Evolutionary conservation across 306 rosid species (phyloP), one percentile per base, ranked within the genome.

Genomic region (Trichosanthes truncata): DNA sequence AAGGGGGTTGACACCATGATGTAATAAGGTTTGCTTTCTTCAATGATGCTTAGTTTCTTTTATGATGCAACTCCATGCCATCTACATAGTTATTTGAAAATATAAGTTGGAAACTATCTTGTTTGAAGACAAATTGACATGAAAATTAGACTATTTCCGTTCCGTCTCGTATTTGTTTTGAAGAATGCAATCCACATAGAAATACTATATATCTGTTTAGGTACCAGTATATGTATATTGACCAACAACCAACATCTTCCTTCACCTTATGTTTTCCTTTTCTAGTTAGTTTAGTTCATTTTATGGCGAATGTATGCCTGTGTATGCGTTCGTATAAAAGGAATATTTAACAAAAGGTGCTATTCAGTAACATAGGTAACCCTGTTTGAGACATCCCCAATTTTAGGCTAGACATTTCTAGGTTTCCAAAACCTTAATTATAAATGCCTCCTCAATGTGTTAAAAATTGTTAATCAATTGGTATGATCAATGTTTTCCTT

Each of bases 11-110:
- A 57, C 66, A 12, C 21, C 40, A n/a, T 77, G 49, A 38, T 77
- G 80, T 59, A 56, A 41, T 57, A 77, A 53, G 80, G 80, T 55
- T 38, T 77, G 62, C 40, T 25, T 46, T 77, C 55, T 77, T 36
- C 12, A 1, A 20, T 35, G 68, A 33, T 55, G 9, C 51, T 51
- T 51, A 31, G 62, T 76, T 56, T 77, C 69, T 75, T 53, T 74
- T 2, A 74, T 29, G 9, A 48, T 79, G 56, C 55, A 43, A 71
- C 76, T 21, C 11, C 35, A 46, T 74, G 38, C 18, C 25, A 74
- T 29, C 43, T 26, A 17, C 25, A 2, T 29, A 0, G 55, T 45
- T 48, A 25, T 48, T 72, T 72, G 56, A 45, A 71, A 41, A 25
- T 18, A 23, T 25, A 1, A 45, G 77, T 20, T 0, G 6, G 23